phyloP scores from a whole-genome alignment of 768 basidiomycete genomes.

The Boletus patriciae region DNA sequence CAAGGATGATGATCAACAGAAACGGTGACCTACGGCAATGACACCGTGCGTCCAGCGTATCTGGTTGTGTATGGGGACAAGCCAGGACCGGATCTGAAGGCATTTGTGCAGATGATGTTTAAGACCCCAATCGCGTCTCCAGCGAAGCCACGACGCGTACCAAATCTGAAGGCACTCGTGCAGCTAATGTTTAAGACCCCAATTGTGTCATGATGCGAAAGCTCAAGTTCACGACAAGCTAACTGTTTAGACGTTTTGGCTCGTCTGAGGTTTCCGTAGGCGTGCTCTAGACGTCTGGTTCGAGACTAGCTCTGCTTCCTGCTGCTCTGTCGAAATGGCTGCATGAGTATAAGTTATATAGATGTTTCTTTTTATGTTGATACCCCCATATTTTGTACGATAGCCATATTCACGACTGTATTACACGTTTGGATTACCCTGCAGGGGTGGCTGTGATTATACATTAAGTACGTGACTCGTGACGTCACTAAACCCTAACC shows the following conservation, averaged over 20 bases:
- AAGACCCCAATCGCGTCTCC: constrained; percentile 41
- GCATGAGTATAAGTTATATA: constrained; percentile 14
- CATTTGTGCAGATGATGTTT: constrained; percentile 30
- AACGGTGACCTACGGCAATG: constrained; percentile 65
- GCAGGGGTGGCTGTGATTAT: no score
- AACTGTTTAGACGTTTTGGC: no score
- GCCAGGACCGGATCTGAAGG: constrained; percentile 22
- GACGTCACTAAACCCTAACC: no score
- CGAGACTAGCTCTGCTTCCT: neutral
- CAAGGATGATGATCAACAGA: constrained; percentile 34
- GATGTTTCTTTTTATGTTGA: constrained; percentile 3
- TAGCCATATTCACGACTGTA: constrained; percentile 10
- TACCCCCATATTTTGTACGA: constrained; percentile 23
- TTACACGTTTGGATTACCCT: neutral
- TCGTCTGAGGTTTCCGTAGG: no score
- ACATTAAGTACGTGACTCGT: no score
- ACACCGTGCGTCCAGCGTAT: constrained; percentile 66
- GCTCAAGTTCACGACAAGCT: neutral
- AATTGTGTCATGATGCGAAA: constrained; percentile 21
- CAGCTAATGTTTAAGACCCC: constrained; percentile 34
- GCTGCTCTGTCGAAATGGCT: neutral
- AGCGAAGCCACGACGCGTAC: constrained; percentile 33
- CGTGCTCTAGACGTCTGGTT: no score
- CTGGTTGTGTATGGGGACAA: constrained; percentile 57
- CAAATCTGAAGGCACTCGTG: constrained; percentile 29